These are phyloP conservation scores for Malus fusca DNA, from an alignment of 306 rosid species.

Conservation along the genomic window DNA sequence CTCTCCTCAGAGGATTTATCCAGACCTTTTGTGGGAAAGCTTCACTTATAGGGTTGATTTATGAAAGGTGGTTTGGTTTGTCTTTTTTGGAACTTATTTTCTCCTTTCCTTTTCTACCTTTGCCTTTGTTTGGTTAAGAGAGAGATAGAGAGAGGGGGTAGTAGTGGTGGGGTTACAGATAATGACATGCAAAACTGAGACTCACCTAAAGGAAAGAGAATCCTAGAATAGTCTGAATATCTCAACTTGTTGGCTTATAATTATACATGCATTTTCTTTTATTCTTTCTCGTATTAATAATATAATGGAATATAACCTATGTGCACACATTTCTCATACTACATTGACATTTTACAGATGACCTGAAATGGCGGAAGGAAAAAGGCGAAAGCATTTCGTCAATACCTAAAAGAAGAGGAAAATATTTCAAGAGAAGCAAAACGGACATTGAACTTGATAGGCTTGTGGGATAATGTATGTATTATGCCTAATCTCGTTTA, in stretches of 20 bases:
- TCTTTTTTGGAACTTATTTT: conserved; percentile 31
- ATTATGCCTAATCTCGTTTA: conserved; percentile 12
- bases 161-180: conserved; percentile 56
- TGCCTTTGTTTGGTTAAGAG: conserved; percentile 40
- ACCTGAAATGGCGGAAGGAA: conserved; percentile 27
- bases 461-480: conserved; percentile 20
- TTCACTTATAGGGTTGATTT: conserved; percentile 23
- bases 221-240: conserved; percentile 48
- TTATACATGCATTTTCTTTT: conserved; percentile 1
- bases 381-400: conserved; percentile 42
- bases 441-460: conserved; percentile 15
- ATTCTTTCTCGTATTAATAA: not conserved
- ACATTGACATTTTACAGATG: conserved; percentile 38
- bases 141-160: conserved; percentile 18
- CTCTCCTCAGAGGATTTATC: conserved; percentile 43
- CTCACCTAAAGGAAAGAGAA: conserved; percentile 36
- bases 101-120: conserved; percentile 26
- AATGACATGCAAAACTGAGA: conserved; percentile 43
- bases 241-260: not conserved
- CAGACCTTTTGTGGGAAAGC: conserved; percentile 35
- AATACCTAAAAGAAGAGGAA: conserved; percentile 63
- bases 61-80: conserved; percentile 47
- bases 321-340: conserved; percentile 32
- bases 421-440: conserved; percentile 22
- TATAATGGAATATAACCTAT: conserved; percentile 42